Conservation (phyloP, 2,329 filamentous ascomycete species). For the Colletotrichum theobromicola region DNA sequence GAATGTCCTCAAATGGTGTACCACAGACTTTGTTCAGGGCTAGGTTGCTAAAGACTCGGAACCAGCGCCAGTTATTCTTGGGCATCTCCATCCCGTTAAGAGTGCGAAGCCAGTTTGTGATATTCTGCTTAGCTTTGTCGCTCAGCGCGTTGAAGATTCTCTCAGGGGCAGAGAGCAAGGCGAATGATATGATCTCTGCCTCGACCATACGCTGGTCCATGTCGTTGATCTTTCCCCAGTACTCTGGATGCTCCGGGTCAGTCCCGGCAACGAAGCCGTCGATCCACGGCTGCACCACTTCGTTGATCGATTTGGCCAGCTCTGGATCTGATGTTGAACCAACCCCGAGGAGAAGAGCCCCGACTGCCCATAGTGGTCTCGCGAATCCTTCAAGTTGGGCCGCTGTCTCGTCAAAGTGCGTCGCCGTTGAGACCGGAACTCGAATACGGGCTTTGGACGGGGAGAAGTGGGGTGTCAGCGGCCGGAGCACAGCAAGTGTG, state of each 20-base stretch:
- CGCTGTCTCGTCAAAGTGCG: constrained; percentile 48
- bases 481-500: constrained; percentile 36
- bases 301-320: background rate
- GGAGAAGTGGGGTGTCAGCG: constrained; percentile 38
- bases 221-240: constrained; percentile 52
- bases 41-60: constrained; percentile 54
- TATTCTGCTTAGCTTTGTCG: constrained; percentile 34
- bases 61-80: constrained; percentile 57
- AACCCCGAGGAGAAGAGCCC: constrained; percentile 46
- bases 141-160: constrained; percentile 35
- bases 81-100: constrained; percentile 53
- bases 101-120: constrained; percentile 44
- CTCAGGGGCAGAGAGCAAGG: constrained; percentile 47
- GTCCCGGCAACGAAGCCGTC: constrained; percentile 34
- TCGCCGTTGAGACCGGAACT: constrained; percentile 39
- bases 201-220: constrained; percentile 61
- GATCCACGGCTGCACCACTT: constrained; percentile 32
- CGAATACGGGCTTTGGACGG: constrained; percentile 37
- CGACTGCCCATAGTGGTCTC: constrained; percentile 40
- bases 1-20: constrained; percentile 35
- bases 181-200: constrained; percentile 55
- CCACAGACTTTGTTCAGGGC: constrained; percentile 47
- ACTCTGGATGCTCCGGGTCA: constrained; percentile 39
- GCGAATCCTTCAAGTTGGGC: constrained; percentile 53
- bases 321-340: constrained; percentile 1